A percentile compares a stretch with the other conserved stretches of the same genome.
Evolutionary conservation across 2,329 filamentous ascomycete genomes (phyloP).

Genomic region (Apiospora koreana): DNA sequence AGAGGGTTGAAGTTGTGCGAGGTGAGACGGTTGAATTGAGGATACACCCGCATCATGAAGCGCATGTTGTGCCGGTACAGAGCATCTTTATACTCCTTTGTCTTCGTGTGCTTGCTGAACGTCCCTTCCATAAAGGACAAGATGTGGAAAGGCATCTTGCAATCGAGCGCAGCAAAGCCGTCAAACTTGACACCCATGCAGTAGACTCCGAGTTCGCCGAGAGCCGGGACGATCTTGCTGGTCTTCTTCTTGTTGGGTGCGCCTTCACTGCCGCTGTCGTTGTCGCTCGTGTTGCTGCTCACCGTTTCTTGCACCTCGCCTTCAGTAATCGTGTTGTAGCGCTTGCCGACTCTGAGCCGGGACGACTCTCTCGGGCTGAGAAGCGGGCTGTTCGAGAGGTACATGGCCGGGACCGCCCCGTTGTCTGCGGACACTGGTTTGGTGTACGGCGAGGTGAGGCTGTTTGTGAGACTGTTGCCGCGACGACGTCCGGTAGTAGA

Average conservation of each 20-base stretch:
- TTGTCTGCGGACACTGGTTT: slow-evolving; percentile 64
- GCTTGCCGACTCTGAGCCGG: slow-evolving; percentile 51
- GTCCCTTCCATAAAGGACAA: slow-evolving; percentile 92
- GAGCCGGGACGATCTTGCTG: slow-evolving; percentile 82
- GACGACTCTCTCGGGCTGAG: slow-evolving; percentile 52
- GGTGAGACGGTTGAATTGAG: slow-evolving; percentile 75
- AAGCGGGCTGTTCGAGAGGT: slow-evolving; percentile 56
- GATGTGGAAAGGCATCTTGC: slow-evolving; percentile 89
- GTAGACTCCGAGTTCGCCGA: slow-evolving; percentile 84
- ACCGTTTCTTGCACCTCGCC: slow-evolving; percentile 55
- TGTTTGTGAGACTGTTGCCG: slow-evolving; percentile 69
- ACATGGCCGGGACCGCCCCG: slow-evolving; percentile 42
- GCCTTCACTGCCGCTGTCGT: slow-evolving; percentile 67
- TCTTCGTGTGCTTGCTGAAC: slow-evolving; percentile 78
- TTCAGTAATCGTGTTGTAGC: slow-evolving; percentile 59
- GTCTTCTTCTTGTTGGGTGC: slow-evolving; percentile 59
- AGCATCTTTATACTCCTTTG: slow-evolving; percentile 72
- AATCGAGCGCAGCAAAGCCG: slow-evolving; percentile 76
- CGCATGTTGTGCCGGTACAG: slow-evolving; percentile 89
- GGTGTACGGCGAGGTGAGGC: slow-evolving; percentile 72
- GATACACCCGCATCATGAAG: slow-evolving; percentile 92
- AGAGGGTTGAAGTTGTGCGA: slow-evolving; percentile 96
- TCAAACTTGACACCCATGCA: slow-evolving; percentile 77
- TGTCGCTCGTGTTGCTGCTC: slow-evolving; percentile 74
- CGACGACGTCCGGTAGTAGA: slow-evolving; percentile 50